Base-by-base conservation (phyloP, 768 basidiomycete genomes). In the Boletus sp. region DNA sequence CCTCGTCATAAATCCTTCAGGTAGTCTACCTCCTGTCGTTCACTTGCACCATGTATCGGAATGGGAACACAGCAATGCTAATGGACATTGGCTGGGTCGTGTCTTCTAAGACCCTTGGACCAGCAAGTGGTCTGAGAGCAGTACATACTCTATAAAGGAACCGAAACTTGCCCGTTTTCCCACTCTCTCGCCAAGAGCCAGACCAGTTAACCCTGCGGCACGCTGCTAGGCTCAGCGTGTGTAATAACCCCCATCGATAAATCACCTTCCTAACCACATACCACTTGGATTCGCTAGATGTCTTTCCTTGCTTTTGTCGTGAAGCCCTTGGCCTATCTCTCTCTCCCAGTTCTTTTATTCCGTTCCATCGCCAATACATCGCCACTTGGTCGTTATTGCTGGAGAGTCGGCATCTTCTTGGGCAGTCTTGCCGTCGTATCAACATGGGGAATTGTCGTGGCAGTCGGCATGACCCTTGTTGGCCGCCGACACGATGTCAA, bases 401-500 rank as follows among this genome's bases (percentile, higher is more conserved):
- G 87, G 61, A 84, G 88, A 55, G 67, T 85, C 40, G 78, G 79
- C n/a, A 59, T 88, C 40, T 97, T 91, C 69, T 70, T 90, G 41
- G 83, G 85, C 15, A 82, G 88, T 2, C 72, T 96, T 51, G 81
- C 82, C 29, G 74, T 84, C 23, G 82, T 85, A 55, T 88, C 88
- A 5, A 80, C 84, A 58, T 86, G 84, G 75, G 89, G 89, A 46
- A 77, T 87, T 45, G 66, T 88, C 53, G 74, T 85, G 44, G 84
- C 87, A 2, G 74, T 88, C 7, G 81, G 79, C 13, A 77, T 93
- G 78, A 74, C 81, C 19, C 65, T 89, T 41, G 67, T 81, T 17
- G 92, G 93, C 43, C 81, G 81, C 47, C 75, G 86, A 32, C 84
- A 83, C 69, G 88, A 95, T 62, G 87, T 88, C 57, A 93, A 95